Percentiles rank a stretch among this genome's conserved stretches.
Conservation (phyloP, 208 protist species). For the Zelonia costaricensis region DNA sequence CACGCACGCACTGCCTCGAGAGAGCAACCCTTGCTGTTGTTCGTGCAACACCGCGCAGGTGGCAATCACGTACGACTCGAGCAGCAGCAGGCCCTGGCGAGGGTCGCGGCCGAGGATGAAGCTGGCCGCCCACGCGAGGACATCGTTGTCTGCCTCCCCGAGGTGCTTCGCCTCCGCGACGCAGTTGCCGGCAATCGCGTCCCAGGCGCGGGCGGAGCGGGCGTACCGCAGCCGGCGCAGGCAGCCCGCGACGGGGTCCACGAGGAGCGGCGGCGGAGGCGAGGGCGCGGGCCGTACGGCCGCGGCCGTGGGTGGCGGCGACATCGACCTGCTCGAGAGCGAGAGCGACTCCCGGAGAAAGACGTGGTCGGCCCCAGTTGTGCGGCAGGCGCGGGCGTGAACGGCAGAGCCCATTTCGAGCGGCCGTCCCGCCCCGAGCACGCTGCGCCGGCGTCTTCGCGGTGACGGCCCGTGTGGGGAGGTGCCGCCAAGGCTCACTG, state of each 20-base stretch:
- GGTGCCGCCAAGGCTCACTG: background rate
- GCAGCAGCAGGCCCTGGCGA: constrained; percentile 32
- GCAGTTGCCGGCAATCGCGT: constrained; percentile 44
- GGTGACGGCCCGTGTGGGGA: background rate
- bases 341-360: background rate
- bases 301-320: background rate
- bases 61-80: constrained; percentile 73
- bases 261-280: background rate
- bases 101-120: constrained; percentile 51
- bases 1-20: background rate
- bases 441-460: background rate
- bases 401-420: too few species aligned
- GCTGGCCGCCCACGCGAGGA: constrained; percentile 51
- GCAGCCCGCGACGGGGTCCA: constrained; percentile 16
- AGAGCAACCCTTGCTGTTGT: background rate
- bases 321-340: background rate
- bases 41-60: constrained; percentile 45
- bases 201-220: constrained; percentile 38
- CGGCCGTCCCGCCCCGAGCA: too few species aligned
- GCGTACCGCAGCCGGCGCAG: constrained; percentile 21
- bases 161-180: constrained; percentile 45
- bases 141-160: constrained; percentile 54
- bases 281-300: background rate
- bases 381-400: too few species aligned
- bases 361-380: too few species aligned